Evolutionary conservation across 108 stramenopile genomes (phyloP).

Genomic region (Epipyxis sp.): DNA sequence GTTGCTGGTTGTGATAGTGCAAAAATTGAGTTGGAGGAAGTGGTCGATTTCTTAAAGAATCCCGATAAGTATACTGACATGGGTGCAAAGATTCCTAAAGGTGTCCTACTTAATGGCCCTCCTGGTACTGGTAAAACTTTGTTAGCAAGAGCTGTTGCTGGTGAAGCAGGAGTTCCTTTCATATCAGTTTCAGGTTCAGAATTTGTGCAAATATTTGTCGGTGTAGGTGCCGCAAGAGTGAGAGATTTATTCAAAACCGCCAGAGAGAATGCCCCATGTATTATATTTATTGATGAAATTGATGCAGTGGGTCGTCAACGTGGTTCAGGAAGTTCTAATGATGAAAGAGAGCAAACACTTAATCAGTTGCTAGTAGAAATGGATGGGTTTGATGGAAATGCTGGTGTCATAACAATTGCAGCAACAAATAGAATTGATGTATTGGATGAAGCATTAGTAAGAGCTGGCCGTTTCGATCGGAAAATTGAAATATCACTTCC

Average conservation of each 20-base stretch:
- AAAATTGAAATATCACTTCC: slow-evolving; percentile 55
- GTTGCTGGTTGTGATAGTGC: slow-evolving; percentile 94
- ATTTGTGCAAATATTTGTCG: slow-evolving; percentile 83
- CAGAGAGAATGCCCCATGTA: slow-evolving; percentile 58
- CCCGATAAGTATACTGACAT: slow-evolving; percentile 66
- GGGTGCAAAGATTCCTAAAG: slow-evolving; percentile 54
- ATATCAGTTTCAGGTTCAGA: slow-evolving; percentile 58
- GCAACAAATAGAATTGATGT: slow-evolving; percentile 69
- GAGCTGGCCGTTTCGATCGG: slow-evolving; percentile 93
- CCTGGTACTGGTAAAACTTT: slow-evolving; percentile 62
- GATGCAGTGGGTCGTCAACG: slow-evolving; percentile 80
- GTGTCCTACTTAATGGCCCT: slow-evolving; percentile 55
- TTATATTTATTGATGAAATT: slow-evolving; percentile 95
- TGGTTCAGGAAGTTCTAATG: slow-evolving; percentile 53
- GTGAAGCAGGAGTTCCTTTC: slow-evolving; percentile 62
- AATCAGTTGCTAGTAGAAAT: slow-evolving; percentile 64
- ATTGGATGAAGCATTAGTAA: slow-evolving; percentile 86
- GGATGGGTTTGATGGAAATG: slow-evolving; percentile 57
- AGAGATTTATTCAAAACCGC: slow-evolving; percentile 54
- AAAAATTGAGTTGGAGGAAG: slow-evolving; percentile 89
- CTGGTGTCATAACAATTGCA: slow-evolving; percentile 59
- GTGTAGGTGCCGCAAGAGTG: slow-evolving; percentile 80
- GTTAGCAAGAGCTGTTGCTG: slow-evolving; percentile 57
- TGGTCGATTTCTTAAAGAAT: slow-evolving; percentile 95
- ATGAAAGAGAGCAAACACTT: slow-evolving; percentile 61